phyloP scores from a whole-genome alignment of 1,284 basidiomycete genomes.

The Cystobasidium pallidum region DNA sequence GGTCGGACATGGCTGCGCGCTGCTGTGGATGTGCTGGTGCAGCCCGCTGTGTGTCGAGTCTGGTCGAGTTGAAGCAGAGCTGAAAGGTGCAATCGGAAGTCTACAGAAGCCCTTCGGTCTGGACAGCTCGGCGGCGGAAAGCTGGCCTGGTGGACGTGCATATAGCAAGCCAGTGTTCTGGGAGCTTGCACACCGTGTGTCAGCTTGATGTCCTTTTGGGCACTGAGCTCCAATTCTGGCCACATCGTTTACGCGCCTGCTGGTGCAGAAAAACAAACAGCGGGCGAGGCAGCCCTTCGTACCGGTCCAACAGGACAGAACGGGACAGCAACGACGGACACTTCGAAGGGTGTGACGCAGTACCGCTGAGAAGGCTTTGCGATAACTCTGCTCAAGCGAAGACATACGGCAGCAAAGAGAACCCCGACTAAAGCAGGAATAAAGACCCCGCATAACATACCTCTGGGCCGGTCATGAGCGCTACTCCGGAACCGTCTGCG shows the following conservation, averaged over 20 bases:
- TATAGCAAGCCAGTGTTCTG: too few relatives aligned
- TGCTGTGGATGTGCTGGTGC: constrained; percentile 1
- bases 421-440: neutral
- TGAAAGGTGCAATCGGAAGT: constrained; percentile 7
- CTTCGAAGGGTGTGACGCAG: too few relatives aligned
- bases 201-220: too few relatives aligned
- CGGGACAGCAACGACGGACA: too few relatives aligned
- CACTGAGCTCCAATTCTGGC: too few relatives aligned
- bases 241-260: constrained; percentile 11
- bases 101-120: too few relatives aligned
- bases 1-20: constrained; percentile 36
- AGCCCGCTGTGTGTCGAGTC: neutral
- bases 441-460: neutral
- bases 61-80: constrained; percentile 17
- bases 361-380: too few relatives aligned
- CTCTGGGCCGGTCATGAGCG: constrained; percentile 45
- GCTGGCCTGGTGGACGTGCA: too few relatives aligned
- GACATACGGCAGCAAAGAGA: neutral
- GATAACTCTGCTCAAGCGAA: neutral
- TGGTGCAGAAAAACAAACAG: neutral
- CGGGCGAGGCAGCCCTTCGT: neutral
- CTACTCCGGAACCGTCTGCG: constrained; percentile 11
- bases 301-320: neutral
- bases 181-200: too few relatives aligned
- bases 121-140: too few relatives aligned